Evolutionary conservation across 306 rosid genomes (phyloP).

Genomic region (Prunus campanulata): DNA sequence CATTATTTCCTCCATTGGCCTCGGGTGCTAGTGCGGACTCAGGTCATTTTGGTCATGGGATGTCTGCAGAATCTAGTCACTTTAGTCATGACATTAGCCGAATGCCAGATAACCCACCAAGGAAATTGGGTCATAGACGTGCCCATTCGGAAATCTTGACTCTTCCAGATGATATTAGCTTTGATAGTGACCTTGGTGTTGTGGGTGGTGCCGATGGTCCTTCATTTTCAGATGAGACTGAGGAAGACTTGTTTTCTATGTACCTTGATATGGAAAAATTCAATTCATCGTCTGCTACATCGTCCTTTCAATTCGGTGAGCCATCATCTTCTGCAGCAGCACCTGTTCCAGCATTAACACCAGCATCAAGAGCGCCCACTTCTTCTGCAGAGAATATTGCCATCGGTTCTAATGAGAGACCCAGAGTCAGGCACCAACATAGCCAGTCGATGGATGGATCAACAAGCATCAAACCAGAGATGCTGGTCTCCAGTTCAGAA

Average conservation of each 20-base stretch:
- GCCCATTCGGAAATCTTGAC: conserved; percentile 93
- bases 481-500: conserved; percentile 74
- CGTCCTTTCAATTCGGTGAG: conserved; percentile 64
- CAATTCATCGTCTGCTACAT: conserved; percentile 77
- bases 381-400: conserved; percentile 42
- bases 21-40: conserved; percentile 52
- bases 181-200: conserved; percentile 90
- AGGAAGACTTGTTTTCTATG: conserved; percentile 86
- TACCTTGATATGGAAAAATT: conserved; percentile 96
- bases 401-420: conserved; percentile 55
- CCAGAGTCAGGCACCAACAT: conserved; percentile 90
- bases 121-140: conserved; percentile 86
- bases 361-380: conserved; percentile 34
- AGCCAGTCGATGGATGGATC: conserved; percentile 99
- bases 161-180: conserved; percentile 90
- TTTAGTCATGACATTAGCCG: conserved; percentile 92
- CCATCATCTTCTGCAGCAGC: conserved; percentile 42
- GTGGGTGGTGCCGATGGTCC: conserved; percentile 92
- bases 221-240: conserved; percentile 85
- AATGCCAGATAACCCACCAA: conserved; percentile 88
- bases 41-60: conserved; percentile 57
- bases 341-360: conserved; percentile 4
- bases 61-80: conserved; percentile 46
- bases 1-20: conserved; percentile 52
- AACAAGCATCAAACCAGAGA: conserved; percentile 69